A percentile compares a stretch with the other conserved stretches of the same genome.
phyloP scores from a whole-genome alignment of 495 filamentous ascomycete genomes.

The Rostrohypoxylon terebratum region DNA sequence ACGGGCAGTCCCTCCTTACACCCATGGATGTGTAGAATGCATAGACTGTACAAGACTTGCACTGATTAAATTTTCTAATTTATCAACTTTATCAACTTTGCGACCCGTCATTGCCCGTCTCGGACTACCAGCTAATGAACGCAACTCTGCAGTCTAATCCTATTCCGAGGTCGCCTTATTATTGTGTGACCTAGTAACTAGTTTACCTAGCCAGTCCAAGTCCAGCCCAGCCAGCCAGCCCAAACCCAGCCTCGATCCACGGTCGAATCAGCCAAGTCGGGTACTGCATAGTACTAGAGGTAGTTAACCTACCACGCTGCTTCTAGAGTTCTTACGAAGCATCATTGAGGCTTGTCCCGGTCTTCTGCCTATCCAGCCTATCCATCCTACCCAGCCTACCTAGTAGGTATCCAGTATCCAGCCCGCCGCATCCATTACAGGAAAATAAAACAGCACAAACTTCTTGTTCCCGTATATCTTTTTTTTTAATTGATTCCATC shows the following conservation, averaged over 20 bases:
- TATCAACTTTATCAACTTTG: slow-evolving; percentile 33
- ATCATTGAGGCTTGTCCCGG: slow-evolving; percentile 40
- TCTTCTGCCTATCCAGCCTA: slow-evolving; percentile 22
- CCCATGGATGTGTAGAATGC: neutral
- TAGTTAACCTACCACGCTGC: slow-evolving; percentile 18
- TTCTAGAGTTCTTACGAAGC: slow-evolving; percentile 35
- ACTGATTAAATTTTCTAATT: no score
- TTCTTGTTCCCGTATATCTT: slow-evolving; percentile 20
- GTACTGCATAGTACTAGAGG: neutral
- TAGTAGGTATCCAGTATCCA: neutral
- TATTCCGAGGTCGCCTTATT: slow-evolving; percentile 23
- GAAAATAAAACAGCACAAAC: slow-evolving; percentile 27
- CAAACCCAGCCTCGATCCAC: slow-evolving; percentile 34
- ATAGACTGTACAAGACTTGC: no score
- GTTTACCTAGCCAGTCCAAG: neutral
- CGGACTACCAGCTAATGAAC: slow-evolving; percentile 16
- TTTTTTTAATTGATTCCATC: slow-evolving; percentile 3
- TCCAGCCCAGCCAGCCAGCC: neutral
- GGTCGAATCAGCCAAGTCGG: slow-evolving; percentile 28
- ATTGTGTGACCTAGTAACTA: no score
- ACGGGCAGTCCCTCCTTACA: slow-evolving; percentile 11
- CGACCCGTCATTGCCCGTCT: slow-evolving; percentile 16
- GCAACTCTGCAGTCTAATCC: slow-evolving; percentile 33
- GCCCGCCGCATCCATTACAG: slow-evolving; percentile 5
- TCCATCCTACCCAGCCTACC: no score